Evolutionary conservation across 768 basidiomycete genomes (phyloP), one percentile per base, ranked within the genome.

Genomic region (Podaxis mareebaensis): DNA sequence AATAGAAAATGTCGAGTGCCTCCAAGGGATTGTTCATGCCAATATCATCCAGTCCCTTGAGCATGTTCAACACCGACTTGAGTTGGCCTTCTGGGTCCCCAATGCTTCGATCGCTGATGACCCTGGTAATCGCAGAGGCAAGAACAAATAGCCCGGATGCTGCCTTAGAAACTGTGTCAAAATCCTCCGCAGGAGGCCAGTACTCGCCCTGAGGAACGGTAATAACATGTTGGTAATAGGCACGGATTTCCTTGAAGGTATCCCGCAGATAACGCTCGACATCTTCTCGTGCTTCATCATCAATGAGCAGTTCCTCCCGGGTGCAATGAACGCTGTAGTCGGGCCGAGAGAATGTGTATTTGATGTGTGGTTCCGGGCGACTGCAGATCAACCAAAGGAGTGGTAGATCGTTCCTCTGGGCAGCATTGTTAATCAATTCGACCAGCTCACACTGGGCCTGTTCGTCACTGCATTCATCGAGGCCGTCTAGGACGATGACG

Each of bases 351-450:
- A 60, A 51, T 4, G 48, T 51, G 36, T 20, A 38, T 22, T 22
- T 49, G 17, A 58, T 44, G 22, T 49, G 57, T n/a, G 42, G 46
- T 15, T 58, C 57, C 6, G 57, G 57, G 2, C 57, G 26, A n/a
- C 57, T 58, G 44, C 42, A 58, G 26, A 58, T 33, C n/a, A 58
- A 24, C 57, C 57, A 58, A 12, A 58, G 17, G 28, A 58, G 15
- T 2, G 57, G 57, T n/a, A 58, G 30, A 10, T 48, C 28, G 17
- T n/a, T 20, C 17, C 36, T 55, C n/a, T 36, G 53, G 11, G 36
- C 36, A 22, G 53, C 53, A 12, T 13, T 20, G 30, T 38, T 55
- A 26, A 55, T 55, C 36, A 55, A 38, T 30, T 38, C 33, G 30
- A 55, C 17, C 30, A 55, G 53, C 36, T 55, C 15, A 39, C 53